Evolutionary conservation across 164 flowering plant genomes (phyloP), one percentile per base, ranked within the genome.

Genomic region (Vitis cinerea): DNA sequence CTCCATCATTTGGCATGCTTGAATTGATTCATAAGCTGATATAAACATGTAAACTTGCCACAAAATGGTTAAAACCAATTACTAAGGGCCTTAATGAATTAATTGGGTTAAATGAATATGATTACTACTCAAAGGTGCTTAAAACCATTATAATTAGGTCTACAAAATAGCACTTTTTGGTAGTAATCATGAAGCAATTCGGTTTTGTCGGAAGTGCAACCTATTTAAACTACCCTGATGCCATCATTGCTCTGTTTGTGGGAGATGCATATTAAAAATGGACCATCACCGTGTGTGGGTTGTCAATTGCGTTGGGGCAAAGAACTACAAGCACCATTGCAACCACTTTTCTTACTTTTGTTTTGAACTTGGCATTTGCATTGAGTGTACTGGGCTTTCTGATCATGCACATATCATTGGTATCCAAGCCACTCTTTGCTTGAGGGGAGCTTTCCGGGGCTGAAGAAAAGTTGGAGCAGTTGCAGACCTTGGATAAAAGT

Each of bases 201-300:
- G 98, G 37, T 83, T 71, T 64, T 96, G 99, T 75, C 78, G 93
- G 61, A 93, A 96, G 79, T 93, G 99, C 77, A 88, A 92, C 76
- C 93, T 87, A 77, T 70, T 82, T 63, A 96, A 92, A 70, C 99
- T 97, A 37, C 98, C 97, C 61, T 97, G 99, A 8, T 88, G 97
- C 73, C 98, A 96, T 77, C 99, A 96, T 74, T 96, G 99, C 82
- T 96, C 99, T 76, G 91, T 93, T 76, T 96, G 98, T 87, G 97
- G 98, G 71, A 90, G 98, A 75, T 96, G 99, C 75, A 78, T 96
- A 48, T 79, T 96, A 69, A 96, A 96, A 77, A 96, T 96, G 99
- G 99, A 96, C 68, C 99, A 96, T 82, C 99, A 96, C 65, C 93
- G 99, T 78, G 97, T 96, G 7, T 96, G 99, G 99, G 98, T 93